Conservation (phyloP, 1,284 basidiomycete species). For the Tilletia setariae region DNA sequence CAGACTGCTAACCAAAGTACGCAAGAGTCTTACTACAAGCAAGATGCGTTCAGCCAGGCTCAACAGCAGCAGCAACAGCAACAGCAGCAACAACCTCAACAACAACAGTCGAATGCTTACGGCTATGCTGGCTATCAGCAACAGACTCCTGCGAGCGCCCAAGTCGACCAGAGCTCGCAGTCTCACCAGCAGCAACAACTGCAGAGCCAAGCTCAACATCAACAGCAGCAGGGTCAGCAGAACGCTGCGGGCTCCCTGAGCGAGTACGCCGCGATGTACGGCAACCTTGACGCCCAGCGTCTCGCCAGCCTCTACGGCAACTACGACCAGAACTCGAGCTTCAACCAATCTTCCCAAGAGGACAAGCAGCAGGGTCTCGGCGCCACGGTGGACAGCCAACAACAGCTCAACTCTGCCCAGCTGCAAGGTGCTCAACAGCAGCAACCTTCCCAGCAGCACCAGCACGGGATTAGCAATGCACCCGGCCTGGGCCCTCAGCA, state of each 20-base stretch:
- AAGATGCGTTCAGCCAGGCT: slow-evolving; percentile 14
- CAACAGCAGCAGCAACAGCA: slow-evolving; percentile 21
- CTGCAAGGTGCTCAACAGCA: slow-evolving; percentile 29
- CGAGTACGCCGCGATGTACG: slow-evolving; percentile 38
- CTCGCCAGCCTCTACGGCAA: slow-evolving; percentile 45
- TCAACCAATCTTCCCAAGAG: background rate
- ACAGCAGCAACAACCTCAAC: slow-evolving; percentile 18
- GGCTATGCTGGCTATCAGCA: slow-evolving; percentile 16
- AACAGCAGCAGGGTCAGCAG: slow-evolving; percentile 13
- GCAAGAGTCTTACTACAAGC: slow-evolving; percentile 20
- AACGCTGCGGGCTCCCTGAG: slow-evolving; percentile 7
- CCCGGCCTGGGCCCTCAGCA: slow-evolving; percentile 21
- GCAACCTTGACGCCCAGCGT: slow-evolving; percentile 44
- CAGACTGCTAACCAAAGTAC: slow-evolving; percentile 17
- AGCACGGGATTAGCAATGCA: slow-evolving; percentile 15
- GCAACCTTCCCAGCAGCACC: slow-evolving; percentile 25
- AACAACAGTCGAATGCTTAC: slow-evolving; percentile 23
- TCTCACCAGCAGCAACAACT: slow-evolving; percentile 27
- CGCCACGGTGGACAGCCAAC: slow-evolving; percentile 20
- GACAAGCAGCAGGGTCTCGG: slow-evolving; percentile 3
- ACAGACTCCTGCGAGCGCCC: slow-evolving; percentile 19
- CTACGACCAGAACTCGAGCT: slow-evolving; percentile 39
- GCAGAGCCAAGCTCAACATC: slow-evolving; percentile 35
- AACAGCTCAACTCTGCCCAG: slow-evolving; percentile 17
- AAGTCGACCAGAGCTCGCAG: slow-evolving; percentile 13